Evolutionary conservation across 2,329 filamentous ascomycete genomes (phyloP).

Genomic region (Fusarium multiceps): DNA sequence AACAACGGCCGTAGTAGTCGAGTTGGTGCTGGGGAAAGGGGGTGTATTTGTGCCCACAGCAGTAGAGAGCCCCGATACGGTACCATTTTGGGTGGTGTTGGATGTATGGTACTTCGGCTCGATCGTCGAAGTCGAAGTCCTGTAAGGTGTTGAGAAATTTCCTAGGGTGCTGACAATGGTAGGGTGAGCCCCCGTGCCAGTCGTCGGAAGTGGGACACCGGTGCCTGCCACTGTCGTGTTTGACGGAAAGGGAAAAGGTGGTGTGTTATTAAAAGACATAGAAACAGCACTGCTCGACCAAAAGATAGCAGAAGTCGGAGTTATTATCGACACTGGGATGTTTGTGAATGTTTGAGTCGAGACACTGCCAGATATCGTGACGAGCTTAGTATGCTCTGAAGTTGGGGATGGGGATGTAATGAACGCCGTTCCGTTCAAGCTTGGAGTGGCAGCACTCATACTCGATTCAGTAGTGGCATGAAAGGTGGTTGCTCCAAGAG

Average conservation of each 20-base stretch:
- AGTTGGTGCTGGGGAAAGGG: conserved; percentile 31
- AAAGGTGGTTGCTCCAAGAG: background rate
- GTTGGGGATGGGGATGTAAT: conserved; percentile 12
- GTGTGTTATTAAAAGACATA: conserved; percentile 2
- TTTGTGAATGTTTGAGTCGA: conserved; percentile 3
- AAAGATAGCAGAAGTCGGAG: conserved; percentile 12
- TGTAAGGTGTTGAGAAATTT: background rate
- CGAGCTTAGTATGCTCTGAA: conserved; percentile 17
- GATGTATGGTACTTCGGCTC: conserved; percentile 8
- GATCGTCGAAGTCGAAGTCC: background rate
- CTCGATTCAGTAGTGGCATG: conserved; percentile 10
- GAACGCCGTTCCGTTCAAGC: background rate
- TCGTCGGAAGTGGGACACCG: conserved; percentile 11
- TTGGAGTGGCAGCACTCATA: background rate
- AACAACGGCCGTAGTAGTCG: conserved; percentile 11
- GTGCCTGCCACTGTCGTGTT: conserved; percentile 32
- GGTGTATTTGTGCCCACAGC: conserved; percentile 14
- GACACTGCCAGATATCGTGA: conserved; percentile 2
- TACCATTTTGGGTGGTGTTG: conserved; percentile 17
- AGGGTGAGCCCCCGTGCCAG: conserved; percentile 5
- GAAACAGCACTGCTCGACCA: conserved; percentile 8
- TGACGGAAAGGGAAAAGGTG: conserved; percentile 30
- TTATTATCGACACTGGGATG: conserved; percentile 3
- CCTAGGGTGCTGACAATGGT: conserved; percentile 1
- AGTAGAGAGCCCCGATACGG: conserved; percentile 3